Percentiles rank a stretch among this genome's conserved stretches.
Evolutionary conservation across 345 rosid species (phyloP).

Genomic region (Trapa incisa): DNA sequence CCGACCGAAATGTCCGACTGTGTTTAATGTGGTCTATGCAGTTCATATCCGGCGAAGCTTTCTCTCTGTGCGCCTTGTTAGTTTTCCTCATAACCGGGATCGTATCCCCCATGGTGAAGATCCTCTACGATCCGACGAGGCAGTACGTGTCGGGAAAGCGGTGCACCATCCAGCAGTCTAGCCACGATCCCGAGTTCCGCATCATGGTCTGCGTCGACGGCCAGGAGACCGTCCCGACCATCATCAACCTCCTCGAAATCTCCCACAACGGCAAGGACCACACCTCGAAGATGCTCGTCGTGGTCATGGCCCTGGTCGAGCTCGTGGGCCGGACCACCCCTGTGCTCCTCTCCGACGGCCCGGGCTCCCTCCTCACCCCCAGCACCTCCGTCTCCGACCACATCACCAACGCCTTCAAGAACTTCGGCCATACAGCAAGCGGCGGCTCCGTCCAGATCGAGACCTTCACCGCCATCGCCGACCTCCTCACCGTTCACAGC

Average conservation of each 20-base stretch:
- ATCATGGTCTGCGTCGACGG: slow-evolving; percentile 25
- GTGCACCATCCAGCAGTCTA: slow-evolving; percentile 21
- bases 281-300: slow-evolving; percentile 12
- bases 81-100: slow-evolving; percentile 13
- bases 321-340: slow-evolving; percentile 24
- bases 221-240: slow-evolving; percentile 15
- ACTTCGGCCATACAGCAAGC: slow-evolving; percentile 9
- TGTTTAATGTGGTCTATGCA: slow-evolving; percentile 7
- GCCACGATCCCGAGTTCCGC: slow-evolving; percentile 16
- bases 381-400: slow-evolving; percentile 8
- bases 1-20: too few relatives aligned
- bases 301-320: slow-evolving; percentile 25
- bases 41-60: slow-evolving; percentile 11
- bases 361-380: background rate
- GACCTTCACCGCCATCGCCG: slow-evolving; percentile 27
- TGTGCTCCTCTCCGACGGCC: slow-evolving; percentile 15
- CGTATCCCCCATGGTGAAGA: slow-evolving; percentile 12
- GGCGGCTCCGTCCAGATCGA: slow-evolving; percentile 8
- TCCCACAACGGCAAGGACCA: slow-evolving; percentile 9
- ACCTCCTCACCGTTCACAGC: slow-evolving; percentile 20
- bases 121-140: slow-evolving; percentile 17
- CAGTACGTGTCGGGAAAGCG: slow-evolving; percentile 20
- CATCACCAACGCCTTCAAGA: slow-evolving; percentile 15
- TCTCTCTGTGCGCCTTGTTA: slow-evolving; percentile 8
- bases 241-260: slow-evolving; percentile 21